Percentiles rank a stretch among this genome's conserved stretches.
Evolutionary conservation across 106 monocot genomes (phyloP).

Genomic region (Alisma plantagoaquatica): DNA sequence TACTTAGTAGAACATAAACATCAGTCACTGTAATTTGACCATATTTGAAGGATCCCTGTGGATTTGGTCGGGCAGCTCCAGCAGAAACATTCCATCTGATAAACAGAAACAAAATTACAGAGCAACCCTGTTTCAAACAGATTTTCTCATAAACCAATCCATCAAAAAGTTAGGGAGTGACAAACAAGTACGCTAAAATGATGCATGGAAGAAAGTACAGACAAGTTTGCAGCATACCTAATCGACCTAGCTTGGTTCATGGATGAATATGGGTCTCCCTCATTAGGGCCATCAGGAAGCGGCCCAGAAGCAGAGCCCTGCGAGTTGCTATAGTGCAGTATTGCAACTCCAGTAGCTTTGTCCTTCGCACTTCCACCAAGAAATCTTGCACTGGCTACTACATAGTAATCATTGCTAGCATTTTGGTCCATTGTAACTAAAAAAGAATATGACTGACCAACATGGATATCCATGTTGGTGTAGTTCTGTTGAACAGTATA

Average conservation of each 20-base stretch:
- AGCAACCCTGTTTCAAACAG: not conserved
- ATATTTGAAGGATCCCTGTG: conserved; percentile 92
- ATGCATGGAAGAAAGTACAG: too few species aligned
- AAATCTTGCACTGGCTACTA: conserved; percentile 85
- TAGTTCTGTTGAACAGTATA: conserved; percentile 90
- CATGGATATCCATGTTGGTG: conserved; percentile 93
- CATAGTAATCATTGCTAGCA: conserved; percentile 75
- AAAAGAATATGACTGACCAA: conserved; percentile 94
- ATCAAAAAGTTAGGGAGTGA: too few species aligned
- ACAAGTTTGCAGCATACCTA: conserved; percentile 31
- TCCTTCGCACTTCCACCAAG: conserved; percentile 31
- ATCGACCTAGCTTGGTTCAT: conserved; percentile 96
- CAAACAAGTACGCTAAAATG: not conserved
- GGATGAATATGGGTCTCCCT: conserved; percentile 57
- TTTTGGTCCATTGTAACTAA: conserved; percentile 96
- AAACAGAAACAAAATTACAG: conserved; percentile 7
- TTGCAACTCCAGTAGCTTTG: conserved; percentile 66
- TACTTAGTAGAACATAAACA: conserved; percentile 63
- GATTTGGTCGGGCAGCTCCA: conserved; percentile 93
- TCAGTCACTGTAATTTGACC: conserved; percentile 91
- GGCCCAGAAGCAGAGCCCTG: conserved; percentile 73
- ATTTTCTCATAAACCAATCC: not conserved
- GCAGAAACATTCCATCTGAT: conserved; percentile 93
- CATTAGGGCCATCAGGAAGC: conserved; percentile 82
- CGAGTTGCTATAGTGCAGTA: conserved; percentile 93